Evolutionary conservation across 345 rosid species (phyloP).

Genomic region (Anacardium occidentale): DNA sequence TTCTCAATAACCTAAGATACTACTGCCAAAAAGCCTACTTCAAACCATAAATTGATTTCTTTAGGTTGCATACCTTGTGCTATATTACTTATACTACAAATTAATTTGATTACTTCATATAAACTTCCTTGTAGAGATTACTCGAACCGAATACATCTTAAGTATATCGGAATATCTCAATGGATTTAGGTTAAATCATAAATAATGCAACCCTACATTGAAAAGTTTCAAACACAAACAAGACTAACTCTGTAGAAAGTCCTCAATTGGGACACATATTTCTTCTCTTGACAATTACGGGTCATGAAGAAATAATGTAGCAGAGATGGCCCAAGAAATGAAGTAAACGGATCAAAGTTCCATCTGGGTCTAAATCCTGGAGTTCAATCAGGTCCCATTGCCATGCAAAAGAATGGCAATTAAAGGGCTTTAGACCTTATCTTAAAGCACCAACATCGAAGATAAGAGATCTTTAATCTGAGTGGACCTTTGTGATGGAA

Average conservation of each 20-base stretch:
- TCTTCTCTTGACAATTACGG: neutral
- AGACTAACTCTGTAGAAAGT: neutral
- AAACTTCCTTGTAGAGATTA: too few species aligned
- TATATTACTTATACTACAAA: too few species aligned
- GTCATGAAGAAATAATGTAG: neutral
- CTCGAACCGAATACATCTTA: too few species aligned
- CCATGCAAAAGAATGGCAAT: conserved; percentile 45
- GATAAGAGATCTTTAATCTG: conserved; percentile 39
- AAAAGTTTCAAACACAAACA: neutral
- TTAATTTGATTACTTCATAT: too few species aligned
- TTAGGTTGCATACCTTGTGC: too few species aligned
- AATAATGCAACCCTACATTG: too few species aligned
- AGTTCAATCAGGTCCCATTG: conserved; percentile 42
- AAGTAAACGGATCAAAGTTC: conserved; percentile 6
- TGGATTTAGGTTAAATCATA: too few species aligned
- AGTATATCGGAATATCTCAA: too few species aligned
- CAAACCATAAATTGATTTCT: too few species aligned
- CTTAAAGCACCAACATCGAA: conserved; percentile 26
- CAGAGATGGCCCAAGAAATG: conserved; percentile 5
- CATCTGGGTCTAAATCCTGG: conserved; percentile 23
- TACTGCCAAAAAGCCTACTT: too few species aligned
- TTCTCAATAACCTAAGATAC: too few species aligned
- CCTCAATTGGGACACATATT: neutral
- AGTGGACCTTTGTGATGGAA: conserved; percentile 32
- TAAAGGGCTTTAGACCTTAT: conserved; percentile 40